Evolutionary conservation across 1,284 basidiomycete species (phyloP).

Genomic region (Boletellus deceptivus): DNA sequence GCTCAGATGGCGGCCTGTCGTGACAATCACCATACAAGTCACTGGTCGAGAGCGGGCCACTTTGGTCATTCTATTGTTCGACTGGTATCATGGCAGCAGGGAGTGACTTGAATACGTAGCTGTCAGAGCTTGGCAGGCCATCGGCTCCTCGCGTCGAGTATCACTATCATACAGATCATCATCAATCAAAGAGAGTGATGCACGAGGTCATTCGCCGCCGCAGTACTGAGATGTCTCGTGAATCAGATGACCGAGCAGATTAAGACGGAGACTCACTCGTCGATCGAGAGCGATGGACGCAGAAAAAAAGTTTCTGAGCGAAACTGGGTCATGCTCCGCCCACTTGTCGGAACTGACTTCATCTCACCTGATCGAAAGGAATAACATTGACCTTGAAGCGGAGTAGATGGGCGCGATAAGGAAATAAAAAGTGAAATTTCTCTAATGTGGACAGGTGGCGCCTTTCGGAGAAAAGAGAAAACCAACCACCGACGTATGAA

Average conservation of each 20-base stretch:
- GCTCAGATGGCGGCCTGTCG: slow-evolving; percentile 5
- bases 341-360: slow-evolving; percentile 13
- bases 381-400: slow-evolving; percentile 16
- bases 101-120: slow-evolving; percentile 10
- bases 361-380: slow-evolving; percentile 18
- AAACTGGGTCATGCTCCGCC: slow-evolving; percentile 12
- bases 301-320: slow-evolving; percentile 28
- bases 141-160: slow-evolving; percentile 17
- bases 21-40: slow-evolving; percentile 6
- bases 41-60: not conserved
- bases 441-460: slow-evolving; percentile 20
- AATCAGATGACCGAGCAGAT: slow-evolving; percentile 16
- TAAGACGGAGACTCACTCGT: slow-evolving; percentile 20
- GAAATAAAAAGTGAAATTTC: slow-evolving; percentile 1
- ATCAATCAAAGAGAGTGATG: slow-evolving; percentile 21
- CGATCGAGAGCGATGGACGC: slow-evolving; percentile 6
- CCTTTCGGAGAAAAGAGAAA: slow-evolving; percentile 27
- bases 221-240: slow-evolving; percentile 11
- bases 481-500: slow-evolving; percentile 32
- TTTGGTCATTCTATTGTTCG: slow-evolving; percentile 16
- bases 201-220: slow-evolving; percentile 25
- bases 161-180: slow-evolving; percentile 15
- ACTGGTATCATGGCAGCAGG: slow-evolving; percentile 14
- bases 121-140: slow-evolving; percentile 21
- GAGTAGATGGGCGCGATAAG: slow-evolving; percentile 27